These are phyloP conservation scores for Salinomyces thailandicus DNA, from an alignment of 2,329 filamentous ascomycete species.

Conservation along the genomic window DNA sequence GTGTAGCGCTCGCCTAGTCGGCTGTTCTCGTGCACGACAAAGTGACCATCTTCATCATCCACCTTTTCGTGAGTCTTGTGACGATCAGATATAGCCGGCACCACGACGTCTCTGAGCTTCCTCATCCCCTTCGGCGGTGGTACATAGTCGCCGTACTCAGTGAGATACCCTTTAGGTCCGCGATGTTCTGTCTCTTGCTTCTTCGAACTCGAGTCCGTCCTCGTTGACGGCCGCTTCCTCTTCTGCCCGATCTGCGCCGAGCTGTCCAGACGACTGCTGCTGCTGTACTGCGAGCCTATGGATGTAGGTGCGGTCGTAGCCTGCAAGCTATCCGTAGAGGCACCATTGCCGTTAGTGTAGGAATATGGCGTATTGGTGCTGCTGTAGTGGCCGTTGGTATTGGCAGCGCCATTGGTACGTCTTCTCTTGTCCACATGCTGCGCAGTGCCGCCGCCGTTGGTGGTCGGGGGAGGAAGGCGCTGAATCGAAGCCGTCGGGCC, in stretches of 20 bases:
- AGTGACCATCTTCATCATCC: conserved; percentile 95
- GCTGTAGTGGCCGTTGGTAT: conserved; percentile 21
- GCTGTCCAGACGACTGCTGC: conserved; percentile 54
- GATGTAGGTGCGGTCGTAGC: conserved; percentile 80
- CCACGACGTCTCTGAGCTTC: conserved; percentile 61
- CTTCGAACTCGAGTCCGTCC: conserved; percentile 21
- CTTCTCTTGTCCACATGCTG: conserved; percentile 62
- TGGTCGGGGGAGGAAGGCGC: conserved; percentile 11
- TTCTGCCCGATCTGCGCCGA: conserved; percentile 63
- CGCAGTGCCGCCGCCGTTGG: conserved; percentile 23
- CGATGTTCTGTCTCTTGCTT: conserved; percentile 21
- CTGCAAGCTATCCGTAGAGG: conserved; percentile 34
- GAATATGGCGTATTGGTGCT: conserved; percentile 55
- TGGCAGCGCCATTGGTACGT: conserved; percentile 43
- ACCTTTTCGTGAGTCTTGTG: conserved; percentile 50
- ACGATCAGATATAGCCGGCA: conserved; percentile 46
- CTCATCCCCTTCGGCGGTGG: conserved; percentile 81
- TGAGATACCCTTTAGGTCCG: conserved; percentile 22
- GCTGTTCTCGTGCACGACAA: conserved; percentile 80
- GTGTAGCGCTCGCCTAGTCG: conserved; percentile 82
- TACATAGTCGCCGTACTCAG: conserved; percentile 54
- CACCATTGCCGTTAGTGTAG: conserved; percentile 65
- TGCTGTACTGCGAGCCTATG: conserved; percentile 55
- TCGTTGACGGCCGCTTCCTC: conserved; percentile 73
- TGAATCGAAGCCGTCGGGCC: conserved; percentile 15